Conservation (phyloP, 768 basidiomycete genomes). For the Tulasnella sp. region DNA sequence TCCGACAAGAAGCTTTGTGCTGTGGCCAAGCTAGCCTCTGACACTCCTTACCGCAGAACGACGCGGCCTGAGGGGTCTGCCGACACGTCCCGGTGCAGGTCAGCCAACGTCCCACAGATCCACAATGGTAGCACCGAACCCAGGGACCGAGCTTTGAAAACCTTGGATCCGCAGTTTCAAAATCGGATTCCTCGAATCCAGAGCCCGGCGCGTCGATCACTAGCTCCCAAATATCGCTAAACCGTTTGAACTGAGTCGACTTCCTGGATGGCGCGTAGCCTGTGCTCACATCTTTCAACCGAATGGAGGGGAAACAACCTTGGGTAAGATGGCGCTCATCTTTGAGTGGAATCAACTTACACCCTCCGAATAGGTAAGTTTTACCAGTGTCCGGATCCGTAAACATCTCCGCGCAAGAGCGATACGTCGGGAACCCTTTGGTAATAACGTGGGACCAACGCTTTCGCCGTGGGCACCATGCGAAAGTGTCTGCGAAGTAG, state of each 20-base stretch:
- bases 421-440: slow-evolving; percentile 51
- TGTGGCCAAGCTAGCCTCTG: not conserved
- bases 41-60: slow-evolving; percentile 15
- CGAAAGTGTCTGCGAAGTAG: slow-evolving; percentile 52
- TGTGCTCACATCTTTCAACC: slow-evolving; percentile 40
- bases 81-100: slow-evolving; percentile 42
- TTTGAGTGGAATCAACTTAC: not conserved
- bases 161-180: slow-evolving; percentile 46
- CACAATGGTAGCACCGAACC: slow-evolving; percentile 50
- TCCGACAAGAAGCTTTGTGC: not conserved
- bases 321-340: no score
- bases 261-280: slow-evolving; percentile 46
- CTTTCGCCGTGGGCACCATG: slow-evolving; percentile 40
- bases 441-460: slow-evolving; percentile 50
- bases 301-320: not conserved
- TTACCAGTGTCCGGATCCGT: slow-evolving; percentile 47
- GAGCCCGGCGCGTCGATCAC: slow-evolving; percentile 46
- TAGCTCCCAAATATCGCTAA: slow-evolving; percentile 50
- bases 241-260: slow-evolving; percentile 41
- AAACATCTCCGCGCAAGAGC: slow-evolving; percentile 45
- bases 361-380: slow-evolving; percentile 50
- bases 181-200: slow-evolving; percentile 47
- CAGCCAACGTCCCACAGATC: slow-evolving; percentile 46
- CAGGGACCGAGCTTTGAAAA: slow-evolving; percentile 49
- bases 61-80: not conserved